Percentiles rank a stretch among this genome's conserved stretches.
Conservation (phyloP, 371 early-diverging fungal genomes). For the Mucor velutinosus region DNA sequence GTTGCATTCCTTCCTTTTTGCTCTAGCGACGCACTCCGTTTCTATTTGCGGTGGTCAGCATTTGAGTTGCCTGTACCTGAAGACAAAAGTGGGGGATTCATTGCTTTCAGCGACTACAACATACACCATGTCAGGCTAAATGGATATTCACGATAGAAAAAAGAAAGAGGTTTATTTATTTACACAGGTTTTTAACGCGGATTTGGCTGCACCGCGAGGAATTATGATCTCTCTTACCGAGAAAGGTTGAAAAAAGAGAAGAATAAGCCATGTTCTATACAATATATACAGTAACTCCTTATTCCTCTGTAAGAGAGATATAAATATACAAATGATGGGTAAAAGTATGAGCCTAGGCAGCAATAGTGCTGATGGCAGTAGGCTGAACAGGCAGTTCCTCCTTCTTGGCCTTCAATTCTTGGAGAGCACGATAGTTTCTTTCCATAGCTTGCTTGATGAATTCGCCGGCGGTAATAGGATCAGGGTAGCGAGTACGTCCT, state of each 20-base stretch:
- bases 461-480: constrained; percentile 38
- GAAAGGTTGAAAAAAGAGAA: constrained; percentile 16
- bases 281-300: constrained; percentile 21
- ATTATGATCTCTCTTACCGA: background rate
- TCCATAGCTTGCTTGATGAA: constrained; percentile 36
- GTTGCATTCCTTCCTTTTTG: background rate
- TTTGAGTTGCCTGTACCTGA: background rate
- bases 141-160: background rate
- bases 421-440: constrained; percentile 33
- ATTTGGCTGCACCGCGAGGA: constrained; percentile 7
- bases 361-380: background rate
- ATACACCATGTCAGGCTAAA: no score
- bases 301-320: constrained; percentile 14
- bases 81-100: background rate
- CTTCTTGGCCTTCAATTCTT: constrained; percentile 25
- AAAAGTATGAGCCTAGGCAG: background rate
- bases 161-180: background rate
- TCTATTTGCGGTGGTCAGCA: background rate
- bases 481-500: constrained; percentile 32
- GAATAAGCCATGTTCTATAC: constrained; percentile 18
- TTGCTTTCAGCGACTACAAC: no score
- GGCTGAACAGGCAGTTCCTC: background rate
- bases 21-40: background rate
- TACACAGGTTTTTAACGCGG: constrained; percentile 4
- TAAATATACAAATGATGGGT: constrained; percentile 1